phyloP scores from a whole-genome alignment of 257 asterid species.

The Salvia miltiorrhiza region DNA sequence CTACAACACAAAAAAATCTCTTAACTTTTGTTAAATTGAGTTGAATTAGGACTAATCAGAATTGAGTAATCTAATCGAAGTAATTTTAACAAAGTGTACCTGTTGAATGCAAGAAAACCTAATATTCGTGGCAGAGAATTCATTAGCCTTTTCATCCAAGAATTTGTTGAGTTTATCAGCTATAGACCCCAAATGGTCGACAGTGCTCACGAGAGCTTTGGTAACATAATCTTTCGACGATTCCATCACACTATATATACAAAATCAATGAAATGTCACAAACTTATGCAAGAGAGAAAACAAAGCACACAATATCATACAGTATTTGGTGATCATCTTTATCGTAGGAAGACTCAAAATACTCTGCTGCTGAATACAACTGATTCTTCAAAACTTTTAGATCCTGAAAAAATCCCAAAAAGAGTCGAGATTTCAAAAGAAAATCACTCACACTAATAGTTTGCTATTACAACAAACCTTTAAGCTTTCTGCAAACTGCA shows the following conservation, averaged over 20 bases:
- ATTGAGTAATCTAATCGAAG: background rate
- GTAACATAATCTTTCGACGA: slow-evolving; percentile 66
- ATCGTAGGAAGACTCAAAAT: slow-evolving; percentile 61
- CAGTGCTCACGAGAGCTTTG: slow-evolving; percentile 68
- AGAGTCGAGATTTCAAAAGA: background rate
- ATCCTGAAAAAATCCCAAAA: slow-evolving; percentile 37
- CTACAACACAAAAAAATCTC: slow-evolving; percentile 22
- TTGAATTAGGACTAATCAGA: background rate
- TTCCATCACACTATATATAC: slow-evolving; percentile 49
- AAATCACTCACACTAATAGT: background rate
- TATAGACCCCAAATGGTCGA: slow-evolving; percentile 84
- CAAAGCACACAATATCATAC: slow-evolving; percentile 25
- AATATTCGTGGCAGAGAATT: slow-evolving; percentile 48
- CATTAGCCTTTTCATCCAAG: slow-evolving; percentile 61
- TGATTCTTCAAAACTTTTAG: slow-evolving; percentile 66
- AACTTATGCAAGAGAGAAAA: background rate
- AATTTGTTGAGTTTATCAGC: slow-evolving; percentile 65
- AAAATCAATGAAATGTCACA: background rate
- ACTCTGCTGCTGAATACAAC: slow-evolving; percentile 80
- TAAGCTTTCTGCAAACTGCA: slow-evolving; percentile 65
- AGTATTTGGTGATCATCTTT: slow-evolving; percentile 57
- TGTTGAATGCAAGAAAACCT: slow-evolving; percentile 55
- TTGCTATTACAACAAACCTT: slow-evolving; percentile 33
- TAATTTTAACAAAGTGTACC: slow-evolving; percentile 31
- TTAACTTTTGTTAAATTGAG: background rate